Evolutionary conservation across 1,284 basidiomycete genomes (phyloP).

Genomic region (Cutaneotrichosporon cutaneum): DNA sequence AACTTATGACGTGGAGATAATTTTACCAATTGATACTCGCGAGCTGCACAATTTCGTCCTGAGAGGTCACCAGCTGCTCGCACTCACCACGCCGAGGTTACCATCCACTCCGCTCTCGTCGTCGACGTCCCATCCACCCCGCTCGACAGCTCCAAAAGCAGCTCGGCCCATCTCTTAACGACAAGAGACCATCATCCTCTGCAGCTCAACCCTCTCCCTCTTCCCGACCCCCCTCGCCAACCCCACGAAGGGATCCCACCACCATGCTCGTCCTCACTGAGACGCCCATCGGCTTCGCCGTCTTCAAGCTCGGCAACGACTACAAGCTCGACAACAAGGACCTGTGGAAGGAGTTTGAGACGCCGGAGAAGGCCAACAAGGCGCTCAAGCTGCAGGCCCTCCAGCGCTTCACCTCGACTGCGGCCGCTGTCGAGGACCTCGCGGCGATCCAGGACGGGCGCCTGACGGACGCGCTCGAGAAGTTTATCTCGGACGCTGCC

Average conservation of each 20-base stretch:
- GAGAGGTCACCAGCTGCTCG: neutral
- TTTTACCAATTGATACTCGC: neutral
- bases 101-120: neutral
- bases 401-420: constrained; percentile 95
- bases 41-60: constrained; percentile 1
- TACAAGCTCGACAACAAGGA: constrained; percentile 83
- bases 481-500: constrained; percentile 87
- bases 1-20: constrained; percentile 6
- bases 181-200: neutral
- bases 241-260: neutral
- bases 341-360: constrained; percentile 89
- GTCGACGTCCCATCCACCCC: neutral
- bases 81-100: neutral
- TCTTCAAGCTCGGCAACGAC: constrained; percentile 92
- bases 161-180: constrained; percentile 1
- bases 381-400: constrained; percentile 93
- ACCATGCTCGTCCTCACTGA: constrained; percentile 57
- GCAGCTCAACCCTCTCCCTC: neutral
- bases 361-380: constrained; percentile 84
- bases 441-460: constrained; percentile 90
- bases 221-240: neutral
- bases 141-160: neutral
- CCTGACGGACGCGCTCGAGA: constrained; percentile 86
- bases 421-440: constrained; percentile 97
- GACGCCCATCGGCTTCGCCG: constrained; percentile 71